A percentile compares a stretch with the other conserved stretches of the same genome.
These are phyloP conservation scores for Wallacemonas collosoma DNA, from an alignment of 208 protist species.

Conservation along the genomic window DNA sequence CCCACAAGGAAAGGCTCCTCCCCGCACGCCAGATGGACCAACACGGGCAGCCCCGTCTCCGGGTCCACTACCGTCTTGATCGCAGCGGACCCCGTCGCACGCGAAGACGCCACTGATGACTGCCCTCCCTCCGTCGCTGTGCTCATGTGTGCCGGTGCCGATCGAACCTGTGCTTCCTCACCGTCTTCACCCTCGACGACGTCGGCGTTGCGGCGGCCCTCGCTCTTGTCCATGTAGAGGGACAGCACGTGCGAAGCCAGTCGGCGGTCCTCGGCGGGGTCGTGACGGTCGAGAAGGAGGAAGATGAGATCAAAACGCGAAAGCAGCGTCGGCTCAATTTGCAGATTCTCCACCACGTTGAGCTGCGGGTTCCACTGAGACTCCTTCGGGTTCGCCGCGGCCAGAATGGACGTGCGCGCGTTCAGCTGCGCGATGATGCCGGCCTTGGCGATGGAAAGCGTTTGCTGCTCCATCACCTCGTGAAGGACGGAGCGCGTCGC, in stretches of 20 bases:
- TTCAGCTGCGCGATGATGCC: conserved; percentile 99
- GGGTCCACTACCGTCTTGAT: conserved; percentile 23
- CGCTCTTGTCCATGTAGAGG: conserved; percentile 92
- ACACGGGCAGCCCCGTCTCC: conserved; percentile 38
- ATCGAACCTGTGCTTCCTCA: neutral
- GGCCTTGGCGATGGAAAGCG: conserved; percentile 99
- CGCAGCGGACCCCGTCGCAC: neutral
- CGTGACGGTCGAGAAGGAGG: conserved; percentile 96
- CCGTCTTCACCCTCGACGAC: neutral
- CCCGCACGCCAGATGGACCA: conserved; percentile 64
- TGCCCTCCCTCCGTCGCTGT: conserved; percentile 12
- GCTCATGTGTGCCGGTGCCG: neutral
- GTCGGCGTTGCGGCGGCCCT: conserved; percentile 11
- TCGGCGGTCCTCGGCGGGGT: conserved; percentile 89
- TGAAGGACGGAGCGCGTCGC: conserved; percentile 98
- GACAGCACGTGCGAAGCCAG: conserved; percentile 97
- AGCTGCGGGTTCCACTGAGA: conserved; percentile 96
- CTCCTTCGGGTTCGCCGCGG: conserved; percentile 99
- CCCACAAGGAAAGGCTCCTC: conserved; percentile 80
- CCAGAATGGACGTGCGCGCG: conserved; percentile 98
- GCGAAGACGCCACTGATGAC: conserved; percentile 5
- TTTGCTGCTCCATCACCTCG: conserved; percentile 99
- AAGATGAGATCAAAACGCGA: conserved; percentile 99
- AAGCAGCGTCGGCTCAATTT: conserved; percentile 98
- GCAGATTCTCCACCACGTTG: conserved; percentile 98